Conservation (phyloP, 495 filamentous ascomycete species). For the Penicillium coffeae region DNA sequence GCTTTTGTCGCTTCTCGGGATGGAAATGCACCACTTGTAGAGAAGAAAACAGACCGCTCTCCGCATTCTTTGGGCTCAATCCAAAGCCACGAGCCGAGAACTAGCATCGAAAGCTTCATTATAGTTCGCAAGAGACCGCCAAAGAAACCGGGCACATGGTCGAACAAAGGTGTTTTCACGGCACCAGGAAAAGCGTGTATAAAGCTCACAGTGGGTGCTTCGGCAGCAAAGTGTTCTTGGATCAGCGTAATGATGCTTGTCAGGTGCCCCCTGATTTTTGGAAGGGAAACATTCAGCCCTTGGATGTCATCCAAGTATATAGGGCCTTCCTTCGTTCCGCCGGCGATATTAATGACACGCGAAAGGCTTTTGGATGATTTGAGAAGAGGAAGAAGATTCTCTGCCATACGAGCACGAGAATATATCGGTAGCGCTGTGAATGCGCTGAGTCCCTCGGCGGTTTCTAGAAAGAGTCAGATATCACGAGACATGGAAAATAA, state of each 20-base stretch:
- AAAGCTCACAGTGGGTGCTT: slow-evolving; percentile 12
- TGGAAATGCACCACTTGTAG: no score
- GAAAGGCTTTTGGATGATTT: slow-evolving; percentile 39
- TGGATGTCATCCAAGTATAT: slow-evolving; percentile 48
- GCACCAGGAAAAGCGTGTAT: slow-evolving; percentile 3
- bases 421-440: slow-evolving; percentile 56
- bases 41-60: no score
- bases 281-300: slow-evolving; percentile 17
- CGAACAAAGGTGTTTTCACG: slow-evolving; percentile 2
- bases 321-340: slow-evolving; percentile 49
- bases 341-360: slow-evolving; percentile 58
- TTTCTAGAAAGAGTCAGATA: slow-evolving; percentile 38
- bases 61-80: no score
- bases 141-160: no score
- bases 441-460: slow-evolving; percentile 54
- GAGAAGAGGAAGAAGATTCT: slow-evolving; percentile 61
- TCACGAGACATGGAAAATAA: no score
- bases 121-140: no score
- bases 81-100: no score
- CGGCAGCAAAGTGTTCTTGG: slow-evolving; percentile 43
- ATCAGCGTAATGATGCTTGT: slow-evolving; percentile 48
- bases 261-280: slow-evolving; percentile 31
- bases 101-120: no score
- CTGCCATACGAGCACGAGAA: slow-evolving; percentile 58
- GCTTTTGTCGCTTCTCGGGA: no score